Evolutionary conservation across 495 filamentous ascomycete genomes (phyloP), one percentile per base, ranked within the genome.

Genomic region (Pyrenopolyporus hunteri): DNA sequence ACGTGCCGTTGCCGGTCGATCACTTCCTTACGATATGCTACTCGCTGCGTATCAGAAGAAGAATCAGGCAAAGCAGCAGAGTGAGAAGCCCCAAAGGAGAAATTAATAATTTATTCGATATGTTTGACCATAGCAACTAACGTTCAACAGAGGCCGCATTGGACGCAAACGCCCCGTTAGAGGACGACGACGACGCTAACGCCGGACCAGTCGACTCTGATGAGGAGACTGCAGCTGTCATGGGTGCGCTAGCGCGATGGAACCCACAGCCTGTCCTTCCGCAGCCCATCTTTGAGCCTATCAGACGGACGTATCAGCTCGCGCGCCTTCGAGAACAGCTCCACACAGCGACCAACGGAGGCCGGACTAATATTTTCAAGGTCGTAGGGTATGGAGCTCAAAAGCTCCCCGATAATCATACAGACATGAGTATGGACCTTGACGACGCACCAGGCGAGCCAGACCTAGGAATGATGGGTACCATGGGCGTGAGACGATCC

Each of bases 61-160:
- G 80, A 98, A 98, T 71, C 94, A 98, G 75, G 94, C 94, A 9
- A 93, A 95, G 66, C 90, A 94, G 77, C 93, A 97, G 71, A 95
- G 90, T 92, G 82, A 63, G 83, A 37, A 33, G 31, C 28, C n/a
- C n/a, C n/a, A n/a, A n/a, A n/a, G n/a, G n/a, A n/a, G n/a, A n/a
- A n/a, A n/a, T n/a, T n/a, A n/a, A n/a, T n/a, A 9, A 39, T 3
- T 23, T 11, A 4, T 46, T 16, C 14, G 25, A 19, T 1, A 25
- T n/a, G 11, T 25, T 39, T 52, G 39, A 49, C 8, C 11, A 39
- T 42, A 28, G 42, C 22, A 46, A 58, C 73, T 74, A 64, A 76
- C 50, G n/a, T 32, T 32, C 13, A 31, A 72, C 68, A 93, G 89
- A 96, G 76, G 92, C 91, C 33, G 90, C 91, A 26, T 89, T 98